Conservation (phyloP, 345 rosid genomes). For the Conringia planisiliqua region DNA sequence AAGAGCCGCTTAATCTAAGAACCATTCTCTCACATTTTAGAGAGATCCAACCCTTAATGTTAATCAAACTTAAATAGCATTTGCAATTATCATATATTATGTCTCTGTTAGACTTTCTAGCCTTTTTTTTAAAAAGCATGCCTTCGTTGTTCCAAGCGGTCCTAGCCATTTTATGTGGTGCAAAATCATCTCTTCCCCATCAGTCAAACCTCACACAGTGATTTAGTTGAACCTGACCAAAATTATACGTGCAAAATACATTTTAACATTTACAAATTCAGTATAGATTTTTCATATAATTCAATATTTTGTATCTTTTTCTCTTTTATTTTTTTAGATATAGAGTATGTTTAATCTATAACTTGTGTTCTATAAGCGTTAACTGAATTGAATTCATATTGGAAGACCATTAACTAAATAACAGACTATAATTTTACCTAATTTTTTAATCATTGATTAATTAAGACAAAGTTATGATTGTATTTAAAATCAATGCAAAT, state of each 20-base stretch:
- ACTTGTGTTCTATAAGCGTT: background rate
- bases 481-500: background rate
- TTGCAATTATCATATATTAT: background rate
- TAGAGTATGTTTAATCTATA: background rate
- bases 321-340: background rate
- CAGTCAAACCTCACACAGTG: background rate
- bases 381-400: background rate
- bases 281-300: background rate
- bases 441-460: background rate
- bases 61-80: background rate
- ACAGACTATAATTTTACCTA: background rate
- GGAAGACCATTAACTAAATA: background rate
- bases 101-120: background rate
- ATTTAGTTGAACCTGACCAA: background rate
- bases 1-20: background rate
- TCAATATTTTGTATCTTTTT: background rate
- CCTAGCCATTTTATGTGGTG: background rate
- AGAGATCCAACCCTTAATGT: background rate
- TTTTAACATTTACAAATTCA: background rate
- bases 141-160: background rate
- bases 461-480: background rate
- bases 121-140: background rate
- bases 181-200: background rate
- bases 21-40: background rate
- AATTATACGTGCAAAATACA: background rate